Evolutionary conservation across 352 stramenopile genomes (phyloP).

Genomic region (Phytophthora quininea): DNA sequence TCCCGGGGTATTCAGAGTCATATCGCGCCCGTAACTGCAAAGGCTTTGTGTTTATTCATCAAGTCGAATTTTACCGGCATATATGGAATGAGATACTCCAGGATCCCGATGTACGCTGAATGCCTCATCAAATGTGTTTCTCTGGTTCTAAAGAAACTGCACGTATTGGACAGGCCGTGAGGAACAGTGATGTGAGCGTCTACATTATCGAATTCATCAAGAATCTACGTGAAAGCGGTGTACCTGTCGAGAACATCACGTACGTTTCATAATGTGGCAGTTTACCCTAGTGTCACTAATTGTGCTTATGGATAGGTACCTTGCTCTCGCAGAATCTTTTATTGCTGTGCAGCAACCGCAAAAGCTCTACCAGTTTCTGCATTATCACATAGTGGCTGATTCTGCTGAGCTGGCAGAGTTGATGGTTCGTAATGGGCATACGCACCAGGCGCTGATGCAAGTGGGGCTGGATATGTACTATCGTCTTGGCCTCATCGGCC

Average conservation of each 20-base stretch:
- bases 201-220: conserved; percentile 76
- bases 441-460: conserved; percentile 48
- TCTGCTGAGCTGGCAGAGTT: conserved; percentile 64
- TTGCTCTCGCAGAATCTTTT: conserved; percentile 59
- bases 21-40: conserved; percentile 39
- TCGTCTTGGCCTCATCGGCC: conserved; percentile 47
- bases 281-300: conserved; percentile 5
- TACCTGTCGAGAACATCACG: conserved; percentile 70
- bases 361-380: conserved; percentile 74
- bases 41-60: conserved; percentile 54
- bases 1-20: neutral
- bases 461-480: conserved; percentile 75
- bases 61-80: conserved; percentile 63
- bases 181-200: conserved; percentile 43
- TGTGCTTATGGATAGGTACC: conserved; percentile 40
- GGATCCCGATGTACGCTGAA: conserved; percentile 39
- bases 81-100: conserved; percentile 60
- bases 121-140: neutral
- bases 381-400: conserved; percentile 61
- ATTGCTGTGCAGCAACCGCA: conserved; percentile 43
- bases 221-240: conserved; percentile 49
- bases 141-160: neutral
- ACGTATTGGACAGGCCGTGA: conserved; percentile 40
- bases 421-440: conserved; percentile 40
- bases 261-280: conserved; percentile 28